Evolutionary conservation across 257 asterid species (phyloP).

Genomic region (Nicotiana obtusifolia): DNA sequence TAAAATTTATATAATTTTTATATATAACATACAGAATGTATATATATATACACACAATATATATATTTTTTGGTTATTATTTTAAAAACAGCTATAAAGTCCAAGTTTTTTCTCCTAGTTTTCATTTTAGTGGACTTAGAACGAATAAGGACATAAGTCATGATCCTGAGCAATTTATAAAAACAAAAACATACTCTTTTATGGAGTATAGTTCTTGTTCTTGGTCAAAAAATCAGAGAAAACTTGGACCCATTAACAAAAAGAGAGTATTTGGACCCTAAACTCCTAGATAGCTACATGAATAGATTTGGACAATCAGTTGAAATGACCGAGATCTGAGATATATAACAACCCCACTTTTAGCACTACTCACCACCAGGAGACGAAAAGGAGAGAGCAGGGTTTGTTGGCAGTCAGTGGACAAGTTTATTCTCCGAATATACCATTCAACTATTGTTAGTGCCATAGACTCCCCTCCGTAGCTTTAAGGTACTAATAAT

Average conservation of each 20-base stretch:
- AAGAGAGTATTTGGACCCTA: not conserved
- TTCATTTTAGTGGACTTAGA: no score
- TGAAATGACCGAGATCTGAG: not conserved
- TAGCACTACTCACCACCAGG: not conserved
- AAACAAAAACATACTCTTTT: no score
- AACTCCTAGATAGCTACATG: not conserved
- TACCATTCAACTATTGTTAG: constrained; percentile 11
- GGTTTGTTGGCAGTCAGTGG: constrained; percentile 11
- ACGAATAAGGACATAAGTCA: no score
- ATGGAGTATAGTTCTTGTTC: no score
- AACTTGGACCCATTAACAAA: not conserved
- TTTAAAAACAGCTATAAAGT: no score
- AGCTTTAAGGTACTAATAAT: not conserved
- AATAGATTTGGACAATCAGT: constrained; percentile 1
- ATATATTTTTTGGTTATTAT: no score
- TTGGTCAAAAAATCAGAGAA: not conserved
- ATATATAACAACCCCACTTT: not conserved
- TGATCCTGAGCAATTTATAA: no score
- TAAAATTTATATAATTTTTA: no score
- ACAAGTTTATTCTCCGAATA: constrained; percentile 14
- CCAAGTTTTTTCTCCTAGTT: no score
- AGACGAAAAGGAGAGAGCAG: not conserved
- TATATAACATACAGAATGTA: no score
- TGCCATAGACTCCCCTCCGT: not conserved
- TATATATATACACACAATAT: no score